These are phyloP conservation scores for Jaapia argillacea DNA, from an alignment of 768 basidiomycete genomes.

Conservation along the genomic window DNA sequence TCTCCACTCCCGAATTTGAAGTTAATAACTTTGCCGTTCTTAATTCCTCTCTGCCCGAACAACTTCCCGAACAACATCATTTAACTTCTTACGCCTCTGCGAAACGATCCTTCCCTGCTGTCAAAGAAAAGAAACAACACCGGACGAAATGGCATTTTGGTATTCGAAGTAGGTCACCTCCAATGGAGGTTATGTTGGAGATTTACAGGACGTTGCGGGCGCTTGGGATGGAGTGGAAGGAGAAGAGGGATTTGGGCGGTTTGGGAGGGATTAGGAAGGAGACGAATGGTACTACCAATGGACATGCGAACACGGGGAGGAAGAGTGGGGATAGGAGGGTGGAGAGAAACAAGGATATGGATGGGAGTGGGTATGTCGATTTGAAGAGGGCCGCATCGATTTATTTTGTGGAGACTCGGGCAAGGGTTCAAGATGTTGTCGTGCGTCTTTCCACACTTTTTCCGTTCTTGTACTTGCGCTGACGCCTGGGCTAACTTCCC, in stretches of 20 bases:
- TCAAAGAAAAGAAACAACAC: slow-evolving; percentile 58
- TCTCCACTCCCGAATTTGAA: slow-evolving; percentile 33
- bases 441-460: slow-evolving; percentile 34
- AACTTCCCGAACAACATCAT: slow-evolving; percentile 55
- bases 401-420: slow-evolving; percentile 92
- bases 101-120: slow-evolving; percentile 28
- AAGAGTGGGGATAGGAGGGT: slow-evolving; percentile 31
- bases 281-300: slow-evolving; percentile 26
- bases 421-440: slow-evolving; percentile 83
- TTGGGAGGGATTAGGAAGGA: slow-evolving; percentile 42
- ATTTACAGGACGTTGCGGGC: slow-evolving; percentile 88
- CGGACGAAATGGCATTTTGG: slow-evolving; percentile 97
- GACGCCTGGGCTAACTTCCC: slow-evolving; percentile 5
- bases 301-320: slow-evolving; percentile 53
- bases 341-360: slow-evolving; percentile 53
- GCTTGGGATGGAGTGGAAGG: slow-evolving; percentile 96
- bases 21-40: slow-evolving; percentile 77
- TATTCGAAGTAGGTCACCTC: slow-evolving; percentile 86
- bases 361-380: slow-evolving; percentile 47
- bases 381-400: slow-evolving; percentile 64
- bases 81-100: slow-evolving; percentile 58
- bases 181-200: slow-evolving; percentile 99
- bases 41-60: slow-evolving; percentile 71
- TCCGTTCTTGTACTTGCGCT: slow-evolving; percentile 1
- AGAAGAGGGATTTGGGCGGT: slow-evolving; percentile 73